Evolutionary conservation across 1,139 yeast genomes (phyloP).

Genomic region (Yamadazyma friedrichii): DNA sequence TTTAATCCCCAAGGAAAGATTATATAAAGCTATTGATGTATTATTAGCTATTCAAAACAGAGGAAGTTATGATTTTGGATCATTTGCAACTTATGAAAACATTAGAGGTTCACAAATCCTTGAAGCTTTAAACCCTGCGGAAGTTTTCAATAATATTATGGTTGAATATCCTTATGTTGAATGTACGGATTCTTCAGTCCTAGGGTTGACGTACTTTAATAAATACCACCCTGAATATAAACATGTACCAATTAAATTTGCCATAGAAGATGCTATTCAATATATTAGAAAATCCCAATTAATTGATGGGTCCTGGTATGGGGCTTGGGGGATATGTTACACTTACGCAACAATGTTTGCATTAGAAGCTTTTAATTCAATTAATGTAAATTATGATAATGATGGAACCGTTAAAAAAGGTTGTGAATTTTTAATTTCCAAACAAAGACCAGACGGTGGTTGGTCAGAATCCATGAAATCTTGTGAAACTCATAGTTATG

Average conservation of each 20-base stretch:
- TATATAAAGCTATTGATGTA: constrained; percentile 63
- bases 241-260: constrained; percentile 57
- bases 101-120: constrained; percentile 80
- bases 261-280: constrained; percentile 71
- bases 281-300: constrained; percentile 71
- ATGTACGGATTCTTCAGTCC: constrained; percentile 92
- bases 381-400: constrained; percentile 62
- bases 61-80: constrained; percentile 82
- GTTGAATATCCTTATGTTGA: constrained; percentile 98
- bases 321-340: constrained; percentile 97
- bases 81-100: constrained; percentile 88
- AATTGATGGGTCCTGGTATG: constrained; percentile 94
- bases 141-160: constrained; percentile 97
- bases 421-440: constrained; percentile 76
- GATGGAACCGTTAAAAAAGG: constrained; percentile 66
- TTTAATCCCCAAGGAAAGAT: constrained; percentile 50
- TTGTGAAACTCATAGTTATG: constrained; percentile 81
- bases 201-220: constrained; percentile 82
- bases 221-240: constrained; percentile 63
- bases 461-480: constrained; percentile 93
- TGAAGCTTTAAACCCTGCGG: constrained; percentile 88
- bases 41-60: constrained; percentile 68
- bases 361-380: constrained; percentile 79
- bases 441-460: constrained; percentile 88
- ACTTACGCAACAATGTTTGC: constrained; percentile 99